Percentiles rank a stretch among this genome's conserved stretches.
phyloP scores from a whole-genome alignment of 495 filamentous ascomycete genomes.

The Penicillium bialowiezense region DNA sequence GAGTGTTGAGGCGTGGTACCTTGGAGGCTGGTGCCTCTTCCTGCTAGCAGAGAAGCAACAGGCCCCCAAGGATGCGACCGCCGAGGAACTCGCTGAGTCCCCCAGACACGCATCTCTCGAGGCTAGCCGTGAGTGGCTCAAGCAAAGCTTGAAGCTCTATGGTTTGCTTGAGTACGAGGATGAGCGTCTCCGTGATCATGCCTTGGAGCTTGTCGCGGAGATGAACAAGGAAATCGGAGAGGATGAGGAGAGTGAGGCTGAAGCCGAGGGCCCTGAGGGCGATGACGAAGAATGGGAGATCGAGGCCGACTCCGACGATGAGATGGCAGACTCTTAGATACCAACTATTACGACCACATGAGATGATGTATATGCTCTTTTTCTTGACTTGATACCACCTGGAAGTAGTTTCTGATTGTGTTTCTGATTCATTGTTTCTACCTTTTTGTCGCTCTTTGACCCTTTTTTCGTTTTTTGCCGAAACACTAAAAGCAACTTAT shows the following conservation, averaged over 20 bases:
- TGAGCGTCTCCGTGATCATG: conserved; percentile 50
- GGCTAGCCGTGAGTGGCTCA: conserved; percentile 53
- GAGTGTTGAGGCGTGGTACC: conserved; percentile 94
- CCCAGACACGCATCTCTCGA: conserved; percentile 40
- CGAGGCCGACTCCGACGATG: conserved; percentile 43
- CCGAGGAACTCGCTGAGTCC: conserved; percentile 25
- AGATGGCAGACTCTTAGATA: conserved; percentile 47
- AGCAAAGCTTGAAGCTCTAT: conserved; percentile 49
- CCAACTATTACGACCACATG: conserved; percentile 16
- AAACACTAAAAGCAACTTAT: too few relatives aligned
- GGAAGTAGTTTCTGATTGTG: conserved; percentile 9
- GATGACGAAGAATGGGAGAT: conserved; percentile 33
- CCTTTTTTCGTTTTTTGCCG: conserved; percentile 12
- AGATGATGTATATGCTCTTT: conserved; percentile 22
- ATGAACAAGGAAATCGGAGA: conserved; percentile 55
- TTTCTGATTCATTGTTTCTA: conserved; percentile 8
- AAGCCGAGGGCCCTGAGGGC: conserved; percentile 44
- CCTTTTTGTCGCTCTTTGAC: background rate
- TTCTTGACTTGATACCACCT: conserved; percentile 33
- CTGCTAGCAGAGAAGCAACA: conserved; percentile 67
- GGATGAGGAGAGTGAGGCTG: conserved; percentile 47
- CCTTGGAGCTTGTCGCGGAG: conserved; percentile 55
- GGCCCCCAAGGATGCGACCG: conserved; percentile 38
- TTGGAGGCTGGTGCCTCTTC: conserved; percentile 89
- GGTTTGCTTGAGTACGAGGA: conserved; percentile 49